Evolutionary conservation across 2,329 filamentous ascomycete species (phyloP), one percentile per base, ranked within the genome.

Genomic region (Aspergillus arachidicola): DNA sequence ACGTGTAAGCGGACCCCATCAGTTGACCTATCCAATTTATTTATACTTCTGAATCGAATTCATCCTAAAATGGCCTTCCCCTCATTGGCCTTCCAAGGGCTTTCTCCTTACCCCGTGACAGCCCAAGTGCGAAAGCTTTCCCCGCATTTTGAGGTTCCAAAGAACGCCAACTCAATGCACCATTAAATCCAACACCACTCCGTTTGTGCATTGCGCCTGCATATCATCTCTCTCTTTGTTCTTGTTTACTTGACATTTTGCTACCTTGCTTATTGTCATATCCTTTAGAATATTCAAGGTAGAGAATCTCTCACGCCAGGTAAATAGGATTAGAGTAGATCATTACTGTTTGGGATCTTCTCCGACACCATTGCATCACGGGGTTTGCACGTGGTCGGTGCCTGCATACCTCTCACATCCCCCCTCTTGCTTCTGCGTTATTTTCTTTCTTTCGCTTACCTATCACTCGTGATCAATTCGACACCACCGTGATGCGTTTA

Each of bases 401-500:
- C 34, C 51, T 55, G 51, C n/a, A 55, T 55, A 21, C 30, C 19
- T 54, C 51, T 38, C 36, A 23, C 57, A 26, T n/a, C 19, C 21
- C 19, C 57, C 14, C 43, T 48, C 30, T 14, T 12, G 28, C 21
- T 16, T 36, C 12, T 12, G 23, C 34, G 11, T 11, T 38, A 6
- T 16, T 14, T 34, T 21, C 19, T 14, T 38, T 54, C 16, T n/a
- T 28, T 54, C 26, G 19, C 58, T 55, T 11, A 23, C 16, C n/a
- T 28, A 55, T 38, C 34, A 55, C 51, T 26, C 26, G 32, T 55
- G 51, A 55, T 26, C 23, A 23, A 26, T 7, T 6, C 9, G 21
- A 51, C 7, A n/a, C 28, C 26, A 32, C 10, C 48, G 28, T 34
- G 48, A 79, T 79, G 77, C 74, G 72, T 68, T 67, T 71, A 58